phyloP scores from a whole-genome alignment of 129 eudicot genomes.

The Flaveria sonorensis region DNA sequence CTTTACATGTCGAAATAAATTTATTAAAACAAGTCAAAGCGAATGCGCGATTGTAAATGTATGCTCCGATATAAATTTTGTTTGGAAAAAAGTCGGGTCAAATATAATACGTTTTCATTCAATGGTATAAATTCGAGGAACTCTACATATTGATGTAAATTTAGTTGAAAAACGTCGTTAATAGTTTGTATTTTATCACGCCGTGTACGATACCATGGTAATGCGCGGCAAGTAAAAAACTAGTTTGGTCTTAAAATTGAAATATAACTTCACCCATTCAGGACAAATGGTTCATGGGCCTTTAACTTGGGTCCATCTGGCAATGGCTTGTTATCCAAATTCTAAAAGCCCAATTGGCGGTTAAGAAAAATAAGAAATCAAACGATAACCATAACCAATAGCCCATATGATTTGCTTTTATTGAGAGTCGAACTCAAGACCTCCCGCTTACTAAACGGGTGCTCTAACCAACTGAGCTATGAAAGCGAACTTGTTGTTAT shows the following conservation, averaged over 20 bases:
- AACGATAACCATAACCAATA: rapidly evolving
- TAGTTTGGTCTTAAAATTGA: background rate
- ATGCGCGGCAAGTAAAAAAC: no score
- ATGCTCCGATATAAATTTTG: no score
- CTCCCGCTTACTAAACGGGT: constrained; percentile 47
- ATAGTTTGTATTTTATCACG: no score
- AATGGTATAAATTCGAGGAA: no score
- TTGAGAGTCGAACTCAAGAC: constrained; percentile 46
- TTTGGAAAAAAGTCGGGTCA: no score
- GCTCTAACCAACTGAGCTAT: constrained; percentile 56
- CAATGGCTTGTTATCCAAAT: background rate
- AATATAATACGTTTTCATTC: no score
- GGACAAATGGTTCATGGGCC: background rate
- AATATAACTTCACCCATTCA: background rate
- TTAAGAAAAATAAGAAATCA: background rate
- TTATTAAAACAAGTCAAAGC: no score
- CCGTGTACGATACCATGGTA: no score
- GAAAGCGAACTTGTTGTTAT: background rate
- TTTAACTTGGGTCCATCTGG: background rate
- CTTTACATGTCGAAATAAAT: no score
- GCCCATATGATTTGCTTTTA: constrained; percentile 18
- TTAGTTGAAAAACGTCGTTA: no score
- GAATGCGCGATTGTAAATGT: no score
- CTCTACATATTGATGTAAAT: no score
- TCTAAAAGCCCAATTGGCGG: background rate